A percentile compares a stretch with the other conserved stretches of the same genome.
These are phyloP conservation scores for Aspergillus asperescens DNA, from an alignment of 495 filamentous ascomycete genomes.

Conservation along the genomic window DNA sequence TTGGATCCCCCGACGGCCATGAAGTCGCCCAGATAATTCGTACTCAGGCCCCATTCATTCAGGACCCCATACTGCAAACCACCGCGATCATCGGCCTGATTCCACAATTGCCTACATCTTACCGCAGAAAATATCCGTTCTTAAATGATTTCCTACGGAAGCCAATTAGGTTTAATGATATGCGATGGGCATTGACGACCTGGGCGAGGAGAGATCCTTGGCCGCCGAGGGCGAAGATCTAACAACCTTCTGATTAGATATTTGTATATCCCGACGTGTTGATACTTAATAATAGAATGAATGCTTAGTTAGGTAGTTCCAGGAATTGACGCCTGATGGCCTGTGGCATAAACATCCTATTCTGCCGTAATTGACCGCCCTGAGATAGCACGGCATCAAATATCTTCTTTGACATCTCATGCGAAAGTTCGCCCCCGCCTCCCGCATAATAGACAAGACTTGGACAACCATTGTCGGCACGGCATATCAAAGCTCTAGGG, in stretches of 20 bases:
- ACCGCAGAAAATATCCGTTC: no score
- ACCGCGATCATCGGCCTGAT: background rate
- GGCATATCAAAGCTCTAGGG: no score
- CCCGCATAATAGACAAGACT: background rate
- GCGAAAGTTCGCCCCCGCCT: background rate
- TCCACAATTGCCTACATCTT: no score
- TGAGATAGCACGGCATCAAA: constrained; percentile 9
- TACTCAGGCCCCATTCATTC: background rate
- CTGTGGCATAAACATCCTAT: constrained; percentile 5
- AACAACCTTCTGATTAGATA: background rate
- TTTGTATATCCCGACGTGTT: background rate
- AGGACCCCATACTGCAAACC: background rate
- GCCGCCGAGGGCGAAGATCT: background rate
- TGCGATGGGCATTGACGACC: background rate
- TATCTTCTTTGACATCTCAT: background rate
- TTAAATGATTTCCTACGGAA: background rate
- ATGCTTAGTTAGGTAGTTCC: background rate
- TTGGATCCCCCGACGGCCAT: background rate
- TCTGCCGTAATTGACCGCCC: constrained; percentile 8
- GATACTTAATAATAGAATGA: no score
- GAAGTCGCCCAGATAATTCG: background rate
- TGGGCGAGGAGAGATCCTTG: background rate
- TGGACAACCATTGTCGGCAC: background rate
- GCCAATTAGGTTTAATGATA: background rate
- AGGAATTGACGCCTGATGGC: no score